Base-by-base conservation (phyloP, 495 filamentous ascomycete genomes). In the Tuber indicum region DNA sequence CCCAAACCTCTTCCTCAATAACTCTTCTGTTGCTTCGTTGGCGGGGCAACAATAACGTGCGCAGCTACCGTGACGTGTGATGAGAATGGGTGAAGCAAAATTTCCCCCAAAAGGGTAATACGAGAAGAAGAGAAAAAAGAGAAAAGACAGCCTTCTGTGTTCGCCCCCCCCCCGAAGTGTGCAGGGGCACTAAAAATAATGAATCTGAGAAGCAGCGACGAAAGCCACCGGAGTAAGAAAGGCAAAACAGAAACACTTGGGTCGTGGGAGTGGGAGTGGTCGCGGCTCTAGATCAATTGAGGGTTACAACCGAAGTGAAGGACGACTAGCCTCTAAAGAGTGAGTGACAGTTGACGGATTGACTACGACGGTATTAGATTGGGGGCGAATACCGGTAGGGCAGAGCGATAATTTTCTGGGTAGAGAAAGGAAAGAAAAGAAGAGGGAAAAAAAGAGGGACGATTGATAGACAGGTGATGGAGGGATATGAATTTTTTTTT, bases 171-270 rank as follows among this genome's bases (percentile, higher is more conserved):
- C 58, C 4, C 10, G 26, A 17, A 62, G 74, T 78, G 79, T 80
- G 78, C 78, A 80, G 74, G 78, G 78, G 78, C 78, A 80, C 77
- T 72, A 76, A 80, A 80, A 79, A 76, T 74, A 80, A 80, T 46
- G 79, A 73, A 80, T 72, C 46, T 42, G 78, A 74, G 72, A 72
- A 49, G 12, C 58, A 66, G 58, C 26, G 58, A 62, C 52, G 52
- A 62, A 32, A 32, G 26, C 58, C 58, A 66, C 58, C 10, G 58
- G 58, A 32, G 58, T 26, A 66, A 66, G 58, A 66, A 66, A 36
- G 58, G 58, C 58, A 66, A 66, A 66, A 66, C 58, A 66, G 58
- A 36, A 66, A 66, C 58, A 17, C 58, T 66, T 36, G 58, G 58
- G 58, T 36, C 58, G 58, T 66, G 17, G 58, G 36, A 4, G 58